Evolutionary conservation across 108 stramenopile species (phyloP).

Genomic region (Heterococcus sp.): DNA sequence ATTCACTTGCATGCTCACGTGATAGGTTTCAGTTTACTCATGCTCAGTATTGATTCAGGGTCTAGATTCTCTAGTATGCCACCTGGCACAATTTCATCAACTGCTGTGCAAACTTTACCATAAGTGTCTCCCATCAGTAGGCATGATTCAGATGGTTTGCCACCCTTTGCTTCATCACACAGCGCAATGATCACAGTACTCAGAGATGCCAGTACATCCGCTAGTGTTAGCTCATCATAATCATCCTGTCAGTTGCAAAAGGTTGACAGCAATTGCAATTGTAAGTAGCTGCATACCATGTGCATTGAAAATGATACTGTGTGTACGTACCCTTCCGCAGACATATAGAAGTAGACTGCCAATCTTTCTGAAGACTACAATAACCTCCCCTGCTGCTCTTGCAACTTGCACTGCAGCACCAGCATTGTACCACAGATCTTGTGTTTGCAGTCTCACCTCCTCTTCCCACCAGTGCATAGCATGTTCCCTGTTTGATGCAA

Average conservation of each 20-base stretch:
- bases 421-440: not conserved
- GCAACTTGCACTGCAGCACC: not conserved
- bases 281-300: too few relatives aligned
- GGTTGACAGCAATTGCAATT: too few relatives aligned
- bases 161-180: not conserved
- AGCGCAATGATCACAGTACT: not conserved
- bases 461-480: not conserved
- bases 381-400: not conserved
- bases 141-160: not conserved
- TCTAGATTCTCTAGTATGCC: conserved; percentile 31
- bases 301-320: too few relatives aligned
- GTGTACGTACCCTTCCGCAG: not conserved
- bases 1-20: too few relatives aligned
- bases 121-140: conserved; percentile 8
- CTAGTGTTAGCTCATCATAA: not conserved
- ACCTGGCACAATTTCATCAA: conserved; percentile 43
- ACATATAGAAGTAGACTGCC: not conserved
- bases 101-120: conserved; percentile 23
- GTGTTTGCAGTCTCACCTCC: not conserved
- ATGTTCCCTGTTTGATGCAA: not conserved
- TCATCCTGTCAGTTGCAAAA: not conserved
- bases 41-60: conserved; percentile 7
- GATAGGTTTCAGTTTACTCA: conserved; percentile 14
- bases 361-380: not conserved
- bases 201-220: not conserved